Percentiles rank a stretch among this genome's conserved stretches.
Conservation (phyloP, 805 yeast species). For the Saturnispora besseyi region DNA sequence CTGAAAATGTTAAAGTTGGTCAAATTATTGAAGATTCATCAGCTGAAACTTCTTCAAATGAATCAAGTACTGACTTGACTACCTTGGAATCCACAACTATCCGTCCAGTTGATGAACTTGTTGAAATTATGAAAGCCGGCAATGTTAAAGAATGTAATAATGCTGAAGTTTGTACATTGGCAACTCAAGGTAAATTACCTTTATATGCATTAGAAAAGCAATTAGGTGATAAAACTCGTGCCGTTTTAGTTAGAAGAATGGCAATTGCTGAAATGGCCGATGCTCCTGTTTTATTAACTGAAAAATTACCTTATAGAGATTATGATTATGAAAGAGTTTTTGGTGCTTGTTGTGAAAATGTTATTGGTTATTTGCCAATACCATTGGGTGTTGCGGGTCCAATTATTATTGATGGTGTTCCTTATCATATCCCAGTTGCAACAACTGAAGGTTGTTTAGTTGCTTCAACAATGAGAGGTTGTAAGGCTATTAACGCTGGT, state of each 20-base stretch:
- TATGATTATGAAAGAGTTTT: slow-evolving; percentile 94
- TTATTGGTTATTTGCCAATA: slow-evolving; percentile 90
- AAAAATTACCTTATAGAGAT: slow-evolving; percentile 65
- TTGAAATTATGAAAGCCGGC: slow-evolving; percentile 59
- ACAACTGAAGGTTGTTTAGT: slow-evolving; percentile 98
- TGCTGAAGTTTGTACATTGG: slow-evolving; percentile 66
- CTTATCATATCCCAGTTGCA: slow-evolving; percentile 95
- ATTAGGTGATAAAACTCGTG: slow-evolving; percentile 80
- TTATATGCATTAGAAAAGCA: slow-evolving; percentile 91
- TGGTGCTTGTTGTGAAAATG: slow-evolving; percentile 99
- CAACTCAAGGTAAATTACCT: slow-evolving; percentile 71
- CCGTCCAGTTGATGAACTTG: slow-evolving; percentile 57
- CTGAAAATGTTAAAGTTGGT: slow-evolving; percentile 28
- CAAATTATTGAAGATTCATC: slow-evolving; percentile 26
- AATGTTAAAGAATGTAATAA: slow-evolving; percentile 54
- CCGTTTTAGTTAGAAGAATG: slow-evolving; percentile 86
- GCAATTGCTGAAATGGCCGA: slow-evolving; percentile 80
- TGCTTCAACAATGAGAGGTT: slow-evolving; percentile 98
- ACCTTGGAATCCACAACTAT: slow-evolving; percentile 12
- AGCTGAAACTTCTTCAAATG: slow-evolving; percentile 3
- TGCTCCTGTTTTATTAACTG: slow-evolving; percentile 67
- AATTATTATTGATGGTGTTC: slow-evolving; percentile 75
- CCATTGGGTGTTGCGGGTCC: slow-evolving; percentile 99
- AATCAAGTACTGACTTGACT: slow-evolving; percentile 14
- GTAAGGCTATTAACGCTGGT: slow-evolving; percentile 95